Evolutionary conservation across 345 rosid species (phyloP).

Genomic region (Raphanus sativus): DNA sequence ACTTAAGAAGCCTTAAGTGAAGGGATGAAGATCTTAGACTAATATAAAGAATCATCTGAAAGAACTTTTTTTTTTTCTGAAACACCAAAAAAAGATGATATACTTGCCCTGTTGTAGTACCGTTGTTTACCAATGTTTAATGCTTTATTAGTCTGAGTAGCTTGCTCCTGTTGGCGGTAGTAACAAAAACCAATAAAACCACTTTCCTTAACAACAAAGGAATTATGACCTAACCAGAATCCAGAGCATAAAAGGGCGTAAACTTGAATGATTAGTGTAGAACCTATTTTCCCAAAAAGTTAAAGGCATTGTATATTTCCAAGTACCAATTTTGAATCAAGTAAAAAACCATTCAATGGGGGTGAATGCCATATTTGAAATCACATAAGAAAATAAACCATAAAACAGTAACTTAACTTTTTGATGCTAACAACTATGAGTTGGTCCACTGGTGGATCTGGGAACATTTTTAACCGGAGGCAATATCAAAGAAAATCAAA

Average conservation of each 20-base stretch:
- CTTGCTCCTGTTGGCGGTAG: slow-evolving; percentile 29
- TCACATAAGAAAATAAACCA: background rate
- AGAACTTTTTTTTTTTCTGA: background rate
- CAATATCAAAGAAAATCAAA: no score
- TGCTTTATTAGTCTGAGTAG: slow-evolving; percentile 38
- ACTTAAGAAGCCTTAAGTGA: slow-evolving; percentile 32
- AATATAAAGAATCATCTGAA: slow-evolving; percentile 36
- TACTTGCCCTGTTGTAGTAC: background rate
- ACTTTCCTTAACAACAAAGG: slow-evolving; percentile 45
- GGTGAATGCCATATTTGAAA: slow-evolving; percentile 16
- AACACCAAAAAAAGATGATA: no score
- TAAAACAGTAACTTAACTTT: background rate
- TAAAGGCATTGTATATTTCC: slow-evolving; percentile 25
- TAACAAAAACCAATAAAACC: slow-evolving; percentile 16
- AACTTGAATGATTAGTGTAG: slow-evolving; percentile 25
- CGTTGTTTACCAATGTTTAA: slow-evolving; percentile 34
- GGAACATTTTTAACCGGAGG: no score
- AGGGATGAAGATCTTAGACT: slow-evolving; percentile 18
- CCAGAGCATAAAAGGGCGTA: slow-evolving; percentile 25
- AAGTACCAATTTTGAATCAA: slow-evolving; percentile 34
- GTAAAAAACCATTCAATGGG: slow-evolving; percentile 3
- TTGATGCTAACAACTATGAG: background rate
- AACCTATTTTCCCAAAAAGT: slow-evolving; percentile 15
- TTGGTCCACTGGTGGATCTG: background rate
- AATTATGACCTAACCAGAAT: slow-evolving; percentile 31